Evolutionary conservation across 192 early-diverging fungal species (phyloP), one percentile per base, ranked within the genome.

Genomic region (Coemansia sp.): DNA sequence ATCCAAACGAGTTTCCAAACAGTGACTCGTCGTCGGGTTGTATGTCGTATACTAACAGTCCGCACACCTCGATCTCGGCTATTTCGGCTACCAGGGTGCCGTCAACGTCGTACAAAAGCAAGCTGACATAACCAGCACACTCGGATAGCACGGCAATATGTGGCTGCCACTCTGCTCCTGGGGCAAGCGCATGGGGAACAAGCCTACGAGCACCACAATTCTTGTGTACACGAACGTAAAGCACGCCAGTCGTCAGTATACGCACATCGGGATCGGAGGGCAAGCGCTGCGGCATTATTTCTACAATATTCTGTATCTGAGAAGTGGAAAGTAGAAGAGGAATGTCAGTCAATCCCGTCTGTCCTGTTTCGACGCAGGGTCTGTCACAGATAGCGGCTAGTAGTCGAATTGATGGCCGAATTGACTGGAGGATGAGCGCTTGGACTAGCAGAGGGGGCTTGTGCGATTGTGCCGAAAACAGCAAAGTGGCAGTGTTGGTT

Each of bases 1-100:
- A 83, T 30, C 71, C 68, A 65, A 71, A 83, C 30, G 64, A 68
- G 15, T 45, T 68, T 29, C 55, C 72, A 62, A 83, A 83, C 45
- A 83, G 65, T 27, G 80, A 76, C 58, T 83, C 68, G 37, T 83
- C 75, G 18, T 74, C 59, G 10, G 64, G 58, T 59, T 71, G 74
- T 30, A 74, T 74, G 55, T 77, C 75, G 39, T 71, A 63, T 0
- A 45, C 43, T 4, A 50, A 50, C 3, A 80, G n/a, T 30, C 53
- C 30, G 38, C 52, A 61, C 29, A 16, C 59, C 30, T 80, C 69
- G 16, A 80, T 64, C 16, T 80, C 78, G 11, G 78, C 73, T 12
- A 80, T 67, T 61, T 69, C 69, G 22, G 65, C 52, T 9, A 71
- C 72, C 34, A 56, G 24, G 3, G 59, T n/a, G n/a, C 59, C 69